Conservation (phyloP, 495 filamentous ascomycete genomes). For the Platismatia glauca region DNA sequence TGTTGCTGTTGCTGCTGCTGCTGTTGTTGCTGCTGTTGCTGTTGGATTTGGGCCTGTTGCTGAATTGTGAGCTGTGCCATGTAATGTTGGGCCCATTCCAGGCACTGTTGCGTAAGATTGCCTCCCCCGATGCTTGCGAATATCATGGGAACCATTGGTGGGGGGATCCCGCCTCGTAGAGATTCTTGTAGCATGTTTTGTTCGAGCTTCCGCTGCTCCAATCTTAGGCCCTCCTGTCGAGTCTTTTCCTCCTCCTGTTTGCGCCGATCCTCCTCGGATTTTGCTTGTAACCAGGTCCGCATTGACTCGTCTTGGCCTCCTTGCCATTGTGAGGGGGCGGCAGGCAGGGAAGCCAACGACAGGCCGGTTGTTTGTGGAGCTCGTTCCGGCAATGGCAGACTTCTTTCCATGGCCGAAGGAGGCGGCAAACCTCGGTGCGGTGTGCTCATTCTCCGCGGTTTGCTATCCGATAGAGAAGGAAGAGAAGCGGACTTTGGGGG, state of each 20-base stretch:
- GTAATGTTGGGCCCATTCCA: conserved; percentile 71
- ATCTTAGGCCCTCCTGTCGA: conserved; percentile 61
- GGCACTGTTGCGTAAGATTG: conserved; percentile 46
- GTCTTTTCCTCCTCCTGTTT: conserved; percentile 86
- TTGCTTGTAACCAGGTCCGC: conserved; percentile 73
- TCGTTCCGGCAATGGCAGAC: conserved; percentile 29
- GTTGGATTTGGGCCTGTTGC: conserved; percentile 39
- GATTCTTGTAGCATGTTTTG: conserved; percentile 77
- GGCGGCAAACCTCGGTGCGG: conserved; percentile 34
- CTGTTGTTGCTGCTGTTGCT: conserved; percentile 43
- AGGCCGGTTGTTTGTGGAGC: conserved; percentile 33
- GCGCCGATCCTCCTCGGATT: conserved; percentile 74
- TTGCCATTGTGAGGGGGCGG: conserved; percentile 63
- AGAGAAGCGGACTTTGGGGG: conserved; percentile 23
- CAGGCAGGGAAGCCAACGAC: conserved; percentile 50
- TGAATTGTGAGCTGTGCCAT: conserved; percentile 38
- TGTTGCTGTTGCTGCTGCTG: conserved; percentile 33
- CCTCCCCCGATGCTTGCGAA: conserved; percentile 74
- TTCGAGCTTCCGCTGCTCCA: conserved; percentile 80
- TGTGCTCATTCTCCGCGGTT: conserved; percentile 30
- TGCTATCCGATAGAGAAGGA: conserved; percentile 21
- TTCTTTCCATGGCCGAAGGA: conserved; percentile 27
- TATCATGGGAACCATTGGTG: conserved; percentile 78
- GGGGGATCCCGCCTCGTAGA: conserved; percentile 70
- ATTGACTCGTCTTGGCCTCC: conserved; percentile 63